Conservation (phyloP, 2,329 filamentous ascomycete species). For the Monosporascus sp. region DNA sequence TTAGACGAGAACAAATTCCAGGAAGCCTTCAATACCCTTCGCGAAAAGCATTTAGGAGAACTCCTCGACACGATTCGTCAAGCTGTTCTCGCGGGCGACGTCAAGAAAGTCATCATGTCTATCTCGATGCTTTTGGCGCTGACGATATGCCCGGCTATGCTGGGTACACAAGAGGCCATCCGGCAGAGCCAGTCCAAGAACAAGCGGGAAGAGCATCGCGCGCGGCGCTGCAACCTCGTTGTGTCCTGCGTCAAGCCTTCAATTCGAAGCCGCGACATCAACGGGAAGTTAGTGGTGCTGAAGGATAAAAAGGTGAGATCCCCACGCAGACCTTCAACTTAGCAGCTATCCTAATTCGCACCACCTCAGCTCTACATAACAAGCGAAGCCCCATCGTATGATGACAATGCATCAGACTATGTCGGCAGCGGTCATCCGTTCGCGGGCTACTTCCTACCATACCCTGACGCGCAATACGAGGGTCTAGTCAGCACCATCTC, state of each 20-base stretch:
- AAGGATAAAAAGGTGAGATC: slow-evolving; percentile 35
- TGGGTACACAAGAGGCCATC: slow-evolving; percentile 44
- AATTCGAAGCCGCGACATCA: slow-evolving; percentile 35
- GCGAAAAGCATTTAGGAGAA: slow-evolving; percentile 18
- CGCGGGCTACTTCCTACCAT: slow-evolving; percentile 52
- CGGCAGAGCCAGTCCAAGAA: slow-evolving; percentile 44
- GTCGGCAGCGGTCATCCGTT: slow-evolving; percentile 42
- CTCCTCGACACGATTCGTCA: slow-evolving; percentile 5
- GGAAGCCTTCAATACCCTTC: slow-evolving; percentile 12
- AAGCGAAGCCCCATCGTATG: slow-evolving; percentile 26
- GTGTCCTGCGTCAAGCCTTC: slow-evolving; percentile 40
- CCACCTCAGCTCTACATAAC: slow-evolving; percentile 39
- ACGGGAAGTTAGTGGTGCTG: slow-evolving; percentile 39
- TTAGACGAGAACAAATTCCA: background rate
- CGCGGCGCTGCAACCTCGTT: slow-evolving; percentile 41
- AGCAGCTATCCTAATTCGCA: background rate
- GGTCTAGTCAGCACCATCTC: slow-evolving; percentile 45
- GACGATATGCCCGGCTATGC: slow-evolving; percentile 36
- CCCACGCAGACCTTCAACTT: background rate
- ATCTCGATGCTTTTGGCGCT: slow-evolving; percentile 36
- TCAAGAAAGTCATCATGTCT: slow-evolving; percentile 29
- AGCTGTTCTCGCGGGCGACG: slow-evolving; percentile 1
- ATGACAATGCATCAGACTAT: slow-evolving; percentile 18
- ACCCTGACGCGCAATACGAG: slow-evolving; percentile 44
- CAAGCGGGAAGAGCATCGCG: slow-evolving; percentile 43